A percentile compares a stretch with the other conserved stretches of the same genome.
Conservation (phyloP, 164 flowering plant species). For the Hamamelis virginiana region DNA sequence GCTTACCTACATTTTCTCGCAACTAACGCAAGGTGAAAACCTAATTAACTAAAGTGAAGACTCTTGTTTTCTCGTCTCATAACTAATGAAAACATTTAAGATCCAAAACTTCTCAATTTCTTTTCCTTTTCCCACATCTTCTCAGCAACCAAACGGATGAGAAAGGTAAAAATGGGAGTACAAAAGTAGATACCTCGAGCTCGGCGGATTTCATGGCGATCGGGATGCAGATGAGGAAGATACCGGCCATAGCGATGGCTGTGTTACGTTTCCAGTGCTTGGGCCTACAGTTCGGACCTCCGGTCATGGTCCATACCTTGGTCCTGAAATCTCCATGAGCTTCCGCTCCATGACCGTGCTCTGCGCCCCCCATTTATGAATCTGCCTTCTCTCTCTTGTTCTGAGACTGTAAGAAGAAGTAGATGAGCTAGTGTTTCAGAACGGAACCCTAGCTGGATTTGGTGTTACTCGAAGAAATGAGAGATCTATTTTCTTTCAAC, state of each 20-base stretch:
- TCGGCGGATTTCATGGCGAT: conserved; percentile 88
- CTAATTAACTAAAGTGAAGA: neutral
- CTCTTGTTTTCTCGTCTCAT: too few species aligned
- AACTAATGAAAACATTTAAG: too few species aligned
- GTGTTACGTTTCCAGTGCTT: conserved; percentile 92
- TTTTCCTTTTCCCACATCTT: too few species aligned
- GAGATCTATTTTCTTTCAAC: too few species aligned
- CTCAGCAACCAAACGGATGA: neutral
- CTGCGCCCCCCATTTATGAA: conserved; percentile 56
- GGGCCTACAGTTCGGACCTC: conserved; percentile 90
- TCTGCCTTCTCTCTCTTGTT: too few species aligned
- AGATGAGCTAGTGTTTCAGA: too few species aligned
- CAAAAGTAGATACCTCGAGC: conserved; percentile 65
- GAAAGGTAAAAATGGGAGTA: neutral
- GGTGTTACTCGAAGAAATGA: too few species aligned
- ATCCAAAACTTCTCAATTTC: too few species aligned
- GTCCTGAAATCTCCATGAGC: conserved; percentile 69
- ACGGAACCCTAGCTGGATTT: too few species aligned
- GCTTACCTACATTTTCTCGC: neutral
- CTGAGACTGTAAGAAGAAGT: too few species aligned
- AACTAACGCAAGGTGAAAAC: neutral
- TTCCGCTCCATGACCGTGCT: conserved; percentile 53
- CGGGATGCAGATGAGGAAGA: conserved; percentile 83
- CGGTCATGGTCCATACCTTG: conserved; percentile 88
- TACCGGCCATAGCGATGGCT: conserved; percentile 83